Conservation (phyloP, 495 filamentous ascomycete species). For the Lophiotrema nucula region DNA sequence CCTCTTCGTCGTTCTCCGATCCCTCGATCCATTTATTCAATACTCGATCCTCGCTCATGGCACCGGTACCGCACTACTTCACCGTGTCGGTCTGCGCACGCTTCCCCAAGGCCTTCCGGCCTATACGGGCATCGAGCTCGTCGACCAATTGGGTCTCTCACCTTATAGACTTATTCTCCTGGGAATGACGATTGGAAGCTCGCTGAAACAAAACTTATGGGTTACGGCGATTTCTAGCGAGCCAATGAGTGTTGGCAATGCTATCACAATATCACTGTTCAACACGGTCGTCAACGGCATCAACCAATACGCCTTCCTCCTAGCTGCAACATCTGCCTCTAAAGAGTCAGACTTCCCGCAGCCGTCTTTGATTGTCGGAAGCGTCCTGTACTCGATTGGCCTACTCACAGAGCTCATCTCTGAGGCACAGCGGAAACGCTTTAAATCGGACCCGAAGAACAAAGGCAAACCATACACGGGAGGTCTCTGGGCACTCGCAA, state of each 20-base stretch:
- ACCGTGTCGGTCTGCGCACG: constrained; percentile 35
- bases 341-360: constrained; percentile 29
- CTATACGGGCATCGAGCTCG: constrained; percentile 38
- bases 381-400: constrained; percentile 47
- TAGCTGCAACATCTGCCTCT: constrained; percentile 42
- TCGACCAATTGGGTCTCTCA: constrained; percentile 41
- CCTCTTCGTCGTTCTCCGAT: constrained; percentile 57
- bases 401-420: constrained; percentile 50
- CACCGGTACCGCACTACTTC: constrained; percentile 38
- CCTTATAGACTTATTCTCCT: constrained; percentile 48
- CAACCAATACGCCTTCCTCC: constrained; percentile 49
- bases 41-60: constrained; percentile 49
- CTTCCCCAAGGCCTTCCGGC: constrained; percentile 36
- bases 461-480: constrained; percentile 53
- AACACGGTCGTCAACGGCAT: constrained; percentile 33
- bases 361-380: constrained; percentile 44
- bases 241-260: constrained; percentile 16
- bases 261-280: constrained; percentile 23
- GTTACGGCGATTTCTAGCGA: constrained; percentile 21
- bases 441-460: constrained; percentile 55
- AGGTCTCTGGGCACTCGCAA: constrained; percentile 53
- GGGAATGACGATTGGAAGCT: constrained; percentile 46
- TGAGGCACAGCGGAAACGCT: constrained; percentile 54
- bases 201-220: constrained; percentile 35
- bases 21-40: constrained; percentile 58